Evolutionary conservation across 2,329 filamentous ascomycete genomes (phyloP).

Genomic region (Neonectria hederae): DNA sequence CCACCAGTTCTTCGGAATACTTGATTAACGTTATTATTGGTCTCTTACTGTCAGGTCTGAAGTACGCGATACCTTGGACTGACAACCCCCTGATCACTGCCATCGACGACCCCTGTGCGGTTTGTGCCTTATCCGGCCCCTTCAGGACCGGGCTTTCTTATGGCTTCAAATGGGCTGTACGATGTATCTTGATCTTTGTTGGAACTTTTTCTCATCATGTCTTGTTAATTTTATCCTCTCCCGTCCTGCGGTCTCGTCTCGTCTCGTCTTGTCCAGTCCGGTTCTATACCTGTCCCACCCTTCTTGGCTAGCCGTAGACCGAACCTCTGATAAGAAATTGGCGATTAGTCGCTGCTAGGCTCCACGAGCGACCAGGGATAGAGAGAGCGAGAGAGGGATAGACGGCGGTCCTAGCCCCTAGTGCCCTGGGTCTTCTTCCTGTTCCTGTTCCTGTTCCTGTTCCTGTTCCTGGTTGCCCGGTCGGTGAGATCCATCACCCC

Average conservation of each 20-base stretch:
- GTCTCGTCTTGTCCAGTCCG: neutral
- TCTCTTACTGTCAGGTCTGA: neutral
- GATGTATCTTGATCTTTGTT: neutral
- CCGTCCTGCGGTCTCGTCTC: too few relatives aligned
- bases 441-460: slow-evolving; percentile 5
- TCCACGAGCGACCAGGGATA: neutral
- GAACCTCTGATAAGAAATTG: slow-evolving; percentile 7
- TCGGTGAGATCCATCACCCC: slow-evolving; percentile 11
- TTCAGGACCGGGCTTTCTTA: neutral
- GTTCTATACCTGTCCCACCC: neutral
- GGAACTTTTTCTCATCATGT: too few relatives aligned
- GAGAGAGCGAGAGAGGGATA: neutral
- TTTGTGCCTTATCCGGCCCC: slow-evolving; percentile 1
- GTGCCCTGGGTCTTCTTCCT: neutral
- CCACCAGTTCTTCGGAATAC: neutral
- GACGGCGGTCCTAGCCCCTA: neutral
- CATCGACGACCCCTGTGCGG: slow-evolving; percentile 1
- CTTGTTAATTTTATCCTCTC: too few relatives aligned
- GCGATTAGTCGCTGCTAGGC: neutral
- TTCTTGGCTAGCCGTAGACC: neutral
- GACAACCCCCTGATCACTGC: slow-evolving; percentile 7
- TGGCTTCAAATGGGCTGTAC: neutral
- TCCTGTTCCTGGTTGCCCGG: slow-evolving; percentile 16
- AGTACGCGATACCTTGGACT: neutral
- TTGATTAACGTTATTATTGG: neutral